Conservation (phyloP, 192 early-diverging fungal species). For the Backusella liffmaniae region DNA sequence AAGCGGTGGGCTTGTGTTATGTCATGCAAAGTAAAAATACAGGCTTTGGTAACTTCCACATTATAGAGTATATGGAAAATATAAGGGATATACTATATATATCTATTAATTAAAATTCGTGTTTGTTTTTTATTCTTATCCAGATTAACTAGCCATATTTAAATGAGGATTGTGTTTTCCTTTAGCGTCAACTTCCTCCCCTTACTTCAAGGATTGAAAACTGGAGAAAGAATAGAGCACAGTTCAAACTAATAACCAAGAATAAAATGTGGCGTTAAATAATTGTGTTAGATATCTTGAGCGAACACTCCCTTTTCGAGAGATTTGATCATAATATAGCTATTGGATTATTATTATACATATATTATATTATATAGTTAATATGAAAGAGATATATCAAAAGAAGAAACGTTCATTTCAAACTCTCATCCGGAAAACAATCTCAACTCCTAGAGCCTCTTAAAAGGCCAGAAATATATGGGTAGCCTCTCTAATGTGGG, state of each 20-base stretch:
- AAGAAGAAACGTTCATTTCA: too few species aligned
- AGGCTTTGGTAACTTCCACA: not conserved
- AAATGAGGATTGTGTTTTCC: too few species aligned
- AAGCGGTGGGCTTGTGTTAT: not conserved
- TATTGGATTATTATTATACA: not conserved
- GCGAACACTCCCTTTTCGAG: not conserved
- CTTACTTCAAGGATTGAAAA: too few species aligned
- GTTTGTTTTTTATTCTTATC: not conserved
- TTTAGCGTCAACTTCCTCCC: too few species aligned
- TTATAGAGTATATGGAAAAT: not conserved
- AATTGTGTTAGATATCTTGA: not conserved
- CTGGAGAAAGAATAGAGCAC: too few species aligned
- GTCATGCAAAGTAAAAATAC: not conserved
- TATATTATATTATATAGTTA: not conserved
- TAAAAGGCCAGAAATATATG: too few species aligned
- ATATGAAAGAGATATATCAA: not conserved
- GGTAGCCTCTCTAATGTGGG: too few species aligned
- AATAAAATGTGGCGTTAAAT: too few species aligned
- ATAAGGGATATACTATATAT: not conserved
- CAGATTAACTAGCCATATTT: not conserved
- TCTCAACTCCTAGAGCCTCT: too few species aligned
- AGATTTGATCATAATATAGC: not conserved
- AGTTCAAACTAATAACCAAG: too few species aligned
- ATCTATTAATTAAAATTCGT: not conserved
- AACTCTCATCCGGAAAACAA: too few species aligned